Base-by-base conservation (phyloP, 2,329 filamentous ascomycete genomes). In the Diplocarpon rosae region DNA sequence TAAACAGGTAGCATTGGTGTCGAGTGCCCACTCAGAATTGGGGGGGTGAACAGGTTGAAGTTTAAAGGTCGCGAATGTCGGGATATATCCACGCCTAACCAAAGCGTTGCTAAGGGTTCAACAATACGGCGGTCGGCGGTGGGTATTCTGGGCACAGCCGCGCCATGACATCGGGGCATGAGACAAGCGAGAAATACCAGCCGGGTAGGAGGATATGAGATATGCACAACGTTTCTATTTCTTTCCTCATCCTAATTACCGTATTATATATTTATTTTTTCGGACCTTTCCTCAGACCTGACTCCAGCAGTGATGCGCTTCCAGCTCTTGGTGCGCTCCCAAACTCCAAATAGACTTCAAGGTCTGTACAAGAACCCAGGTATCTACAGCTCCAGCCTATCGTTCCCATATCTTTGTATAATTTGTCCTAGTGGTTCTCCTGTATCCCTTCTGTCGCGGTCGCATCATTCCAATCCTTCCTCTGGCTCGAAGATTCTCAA, bases 291-390 rank as follows among this genome's bases (percentile, higher is more conserved):
- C 27, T 30, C 37, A 36, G 13, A 38, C 16, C 39, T 24, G 51
- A 54, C 52, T 35, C 53, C 52, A 43, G 30, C 27, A 43, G 52
- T 54, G 46, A 46, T 45, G 50, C 50, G 53, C 52, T 48, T 46
- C 33, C 57, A 60, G 57, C 57, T 53, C 58, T 59, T 60, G 58
- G 58, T 52, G 47, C 49, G 55, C 48, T 49, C 39, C 45, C 37
- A 45, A 41, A 44, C 37, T 45, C 45, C 41, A 42, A 44, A 30
- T 27, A 37, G 38, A 28, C 30, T 20, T 28, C 39, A 43, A 31
- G 20, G 31, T 33, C 1, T 31, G 40, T 14, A 42, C 20, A 30
- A 28, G n/a, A 37, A 29, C 16, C 20, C 33, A 30, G 10, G 12
- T 37, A 32, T 43, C n/a, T 37, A 43, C 20, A 29, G 27, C 28